Evolutionary conservation across 768 basidiomycete genomes (phyloP).

Genomic region (Omphalotus guepiniiformis): DNA sequence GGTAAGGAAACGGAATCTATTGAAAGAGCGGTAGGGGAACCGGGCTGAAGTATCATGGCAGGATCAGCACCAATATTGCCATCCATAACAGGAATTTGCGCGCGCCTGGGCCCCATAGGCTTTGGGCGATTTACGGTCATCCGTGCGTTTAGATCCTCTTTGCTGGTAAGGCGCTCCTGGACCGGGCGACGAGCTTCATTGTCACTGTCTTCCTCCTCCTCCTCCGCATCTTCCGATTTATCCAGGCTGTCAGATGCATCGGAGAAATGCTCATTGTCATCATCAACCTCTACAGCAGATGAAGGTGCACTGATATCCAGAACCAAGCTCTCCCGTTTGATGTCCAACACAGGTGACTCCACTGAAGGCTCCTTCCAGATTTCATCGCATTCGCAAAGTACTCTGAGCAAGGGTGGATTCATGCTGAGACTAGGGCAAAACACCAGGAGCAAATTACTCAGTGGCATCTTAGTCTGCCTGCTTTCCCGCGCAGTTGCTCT

Average conservation of each 20-base stretch:
- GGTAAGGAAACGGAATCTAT: slow-evolving; percentile 15
- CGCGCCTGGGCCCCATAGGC: slow-evolving; percentile 1
- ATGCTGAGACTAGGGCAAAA: slow-evolving; percentile 85
- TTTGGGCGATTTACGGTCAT: too few species aligned
- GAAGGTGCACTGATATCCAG: slow-evolving; percentile 21
- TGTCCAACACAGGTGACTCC: slow-evolving; percentile 26
- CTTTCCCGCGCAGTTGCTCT: slow-evolving; percentile 64
- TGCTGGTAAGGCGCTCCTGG: neutral
- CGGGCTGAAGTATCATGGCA: slow-evolving; percentile 1
- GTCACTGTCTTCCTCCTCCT: neutral
- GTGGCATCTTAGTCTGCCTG: slow-evolving; percentile 85
- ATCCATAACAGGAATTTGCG: neutral
- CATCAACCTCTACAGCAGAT: slow-evolving; percentile 9
- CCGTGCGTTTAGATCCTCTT: neutral
- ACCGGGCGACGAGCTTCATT: neutral
- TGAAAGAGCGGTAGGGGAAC: slow-evolving; percentile 9
- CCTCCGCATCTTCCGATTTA: slow-evolving; percentile 10
- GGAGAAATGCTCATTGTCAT: slow-evolving; percentile 9
- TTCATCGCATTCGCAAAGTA: slow-evolving; percentile 64
- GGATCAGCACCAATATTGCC: neutral
- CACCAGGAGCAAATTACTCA: slow-evolving; percentile 83
- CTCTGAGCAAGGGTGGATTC: slow-evolving; percentile 66
- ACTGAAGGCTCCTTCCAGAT: slow-evolving; percentile 51
- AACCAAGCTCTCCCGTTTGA: slow-evolving; percentile 22
- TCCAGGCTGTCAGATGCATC: slow-evolving; percentile 10